A percentile compares a stretch with the other conserved stretches of the same genome.
phyloP scores from a whole-genome alignment of 495 filamentous ascomycete species.

The Penicillium psychrofluorescens region DNA sequence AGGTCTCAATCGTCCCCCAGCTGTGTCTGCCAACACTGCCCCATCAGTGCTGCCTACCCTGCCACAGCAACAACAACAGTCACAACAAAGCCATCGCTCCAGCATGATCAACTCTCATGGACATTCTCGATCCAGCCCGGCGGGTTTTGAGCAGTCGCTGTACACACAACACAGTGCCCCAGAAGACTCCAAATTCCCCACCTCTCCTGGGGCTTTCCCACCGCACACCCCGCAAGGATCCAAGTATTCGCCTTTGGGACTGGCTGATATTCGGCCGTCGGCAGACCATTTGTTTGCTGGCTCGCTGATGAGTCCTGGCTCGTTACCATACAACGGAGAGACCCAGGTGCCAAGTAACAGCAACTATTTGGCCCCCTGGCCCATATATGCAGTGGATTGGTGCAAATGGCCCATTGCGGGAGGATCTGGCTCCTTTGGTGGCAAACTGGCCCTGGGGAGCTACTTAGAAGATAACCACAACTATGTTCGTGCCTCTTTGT shows the following conservation, averaged over 20 bases:
- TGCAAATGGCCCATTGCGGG: slow-evolving; percentile 92
- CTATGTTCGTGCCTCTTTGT: slow-evolving; percentile 53
- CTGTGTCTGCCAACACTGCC: slow-evolving; percentile 64
- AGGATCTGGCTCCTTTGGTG: slow-evolving; percentile 57
- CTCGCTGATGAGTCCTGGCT: slow-evolving; percentile 36
- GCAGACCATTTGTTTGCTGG: slow-evolving; percentile 72
- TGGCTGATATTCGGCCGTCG: slow-evolving; percentile 82
- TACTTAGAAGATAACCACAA: slow-evolving; percentile 98
- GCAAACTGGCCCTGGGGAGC: slow-evolving; percentile 91
- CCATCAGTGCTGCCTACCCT: slow-evolving; percentile 63
- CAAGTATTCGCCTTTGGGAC: slow-evolving; percentile 76
- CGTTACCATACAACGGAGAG: slow-evolving; percentile 37
- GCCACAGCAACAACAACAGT: slow-evolving; percentile 55
- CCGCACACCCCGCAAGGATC: slow-evolving; percentile 66
- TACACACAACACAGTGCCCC: slow-evolving; percentile 66
- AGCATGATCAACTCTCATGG: slow-evolving; percentile 55
- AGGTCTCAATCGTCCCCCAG: slow-evolving; percentile 51
- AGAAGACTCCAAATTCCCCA: slow-evolving; percentile 59
- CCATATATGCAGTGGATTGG: slow-evolving; percentile 96
- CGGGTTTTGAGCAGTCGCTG: slow-evolving; percentile 62
- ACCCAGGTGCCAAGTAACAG: slow-evolving; percentile 56
- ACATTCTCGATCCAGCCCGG: slow-evolving; percentile 82
- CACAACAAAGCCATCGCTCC: slow-evolving; percentile 50
- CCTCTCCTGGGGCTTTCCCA: slow-evolving; percentile 58
- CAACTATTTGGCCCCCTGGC: slow-evolving; percentile 93